Conservation (phyloP, 441 rosid species). For the Geranium incanum region DNA sequence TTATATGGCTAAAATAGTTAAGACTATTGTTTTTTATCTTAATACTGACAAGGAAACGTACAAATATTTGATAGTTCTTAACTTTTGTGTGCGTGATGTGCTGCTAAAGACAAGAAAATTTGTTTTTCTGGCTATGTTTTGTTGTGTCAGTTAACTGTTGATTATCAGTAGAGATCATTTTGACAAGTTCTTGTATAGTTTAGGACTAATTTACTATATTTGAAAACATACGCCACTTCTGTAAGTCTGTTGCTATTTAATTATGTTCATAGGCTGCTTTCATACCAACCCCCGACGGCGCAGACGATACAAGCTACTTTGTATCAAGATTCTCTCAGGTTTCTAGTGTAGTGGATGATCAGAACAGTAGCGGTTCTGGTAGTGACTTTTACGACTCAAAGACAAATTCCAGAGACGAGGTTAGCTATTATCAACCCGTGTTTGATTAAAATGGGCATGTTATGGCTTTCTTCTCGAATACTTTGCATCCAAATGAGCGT, state of each 20-base stretch:
- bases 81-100: too few relatives aligned
- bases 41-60: too few relatives aligned
- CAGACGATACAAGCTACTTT: conserved; percentile 74
- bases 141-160: too few relatives aligned
- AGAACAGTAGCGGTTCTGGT: conserved; percentile 35
- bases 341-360: conserved; percentile 32
- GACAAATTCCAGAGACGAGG: conserved; percentile 54
- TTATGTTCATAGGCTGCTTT: conserved; percentile 54
- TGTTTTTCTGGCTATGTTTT: too few relatives aligned
- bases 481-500: too few relatives aligned
- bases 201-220: neutral
- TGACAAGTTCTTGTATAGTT: too few relatives aligned
- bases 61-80: too few relatives aligned
- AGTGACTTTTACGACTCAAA: conserved; percentile 27
- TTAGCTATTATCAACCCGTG: conserved; percentile 13
- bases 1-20: too few relatives aligned
- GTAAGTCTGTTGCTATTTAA: neutral
- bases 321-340: conserved; percentile 47
- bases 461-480: neutral
- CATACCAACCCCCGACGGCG: conserved; percentile 59
- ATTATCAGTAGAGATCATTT: too few relatives aligned
- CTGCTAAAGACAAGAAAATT: too few relatives aligned
- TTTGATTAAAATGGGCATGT: neutral
- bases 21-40: too few relatives aligned
- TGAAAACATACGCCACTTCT: neutral